Percentiles rank a stretch among this genome's conserved stretches.
Evolutionary conservation across 768 basidiomycete genomes (phyloP).

Genomic region (Russula brevipes): DNA sequence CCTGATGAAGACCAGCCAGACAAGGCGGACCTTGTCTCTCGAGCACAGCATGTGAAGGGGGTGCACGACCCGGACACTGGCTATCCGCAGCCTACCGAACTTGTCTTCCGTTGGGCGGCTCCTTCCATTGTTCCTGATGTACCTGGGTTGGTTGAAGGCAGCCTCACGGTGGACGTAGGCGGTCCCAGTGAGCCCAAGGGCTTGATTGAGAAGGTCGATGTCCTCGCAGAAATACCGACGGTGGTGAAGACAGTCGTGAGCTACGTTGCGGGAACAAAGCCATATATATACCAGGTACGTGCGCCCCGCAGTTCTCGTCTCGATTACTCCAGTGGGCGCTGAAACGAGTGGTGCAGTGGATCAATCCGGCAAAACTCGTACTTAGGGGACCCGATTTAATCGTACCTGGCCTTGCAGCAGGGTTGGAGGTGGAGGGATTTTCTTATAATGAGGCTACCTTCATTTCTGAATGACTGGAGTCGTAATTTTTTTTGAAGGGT

Average conservation of each 20-base stretch:
- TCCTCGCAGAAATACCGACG: constrained; percentile 91
- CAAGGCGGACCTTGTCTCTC: constrained; percentile 51
- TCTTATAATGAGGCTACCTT: constrained; percentile 91
- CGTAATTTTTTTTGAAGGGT: too few species aligned
- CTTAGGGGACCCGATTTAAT: constrained; percentile 42
- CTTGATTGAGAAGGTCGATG: constrained; percentile 88
- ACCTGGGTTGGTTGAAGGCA: constrained; percentile 52
- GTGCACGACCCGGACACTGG: constrained; percentile 72
- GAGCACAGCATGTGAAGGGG: constrained; percentile 57
- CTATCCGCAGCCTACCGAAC: constrained; percentile 64
- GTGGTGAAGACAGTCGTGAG: constrained; percentile 89
- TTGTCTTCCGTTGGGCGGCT: constrained; percentile 76
- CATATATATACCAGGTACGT: constrained; percentile 88
- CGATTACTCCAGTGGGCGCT: background rate
- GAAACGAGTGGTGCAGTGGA: constrained; percentile 41
- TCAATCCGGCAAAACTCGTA: constrained; percentile 48
- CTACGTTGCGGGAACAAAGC: constrained; percentile 90
- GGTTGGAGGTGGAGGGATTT: constrained; percentile 52
- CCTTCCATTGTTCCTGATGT: constrained; percentile 52
- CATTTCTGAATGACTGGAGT: constrained; percentile 48
- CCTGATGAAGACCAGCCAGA: constrained; percentile 51
- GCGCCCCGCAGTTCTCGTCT: background rate
- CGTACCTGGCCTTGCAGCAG: constrained; percentile 39
- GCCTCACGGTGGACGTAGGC: constrained; percentile 54
- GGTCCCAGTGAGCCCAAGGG: constrained; percentile 56